Percentiles rank a stretch among this genome's conserved stretches.
phyloP scores from a whole-genome alignment of 306 rosid species.

The Lathyrus sativus region DNA sequence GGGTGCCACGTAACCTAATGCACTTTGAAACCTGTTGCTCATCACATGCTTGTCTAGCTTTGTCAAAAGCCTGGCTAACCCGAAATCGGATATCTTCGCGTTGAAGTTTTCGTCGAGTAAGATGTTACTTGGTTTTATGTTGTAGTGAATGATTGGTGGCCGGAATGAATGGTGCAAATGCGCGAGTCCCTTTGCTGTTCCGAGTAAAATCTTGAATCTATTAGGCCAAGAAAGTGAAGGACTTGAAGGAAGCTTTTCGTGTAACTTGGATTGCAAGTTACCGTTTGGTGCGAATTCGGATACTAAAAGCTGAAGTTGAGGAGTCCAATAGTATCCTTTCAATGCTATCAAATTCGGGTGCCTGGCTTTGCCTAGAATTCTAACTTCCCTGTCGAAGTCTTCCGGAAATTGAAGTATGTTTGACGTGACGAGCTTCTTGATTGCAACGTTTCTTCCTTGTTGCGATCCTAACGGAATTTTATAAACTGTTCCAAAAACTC shows the following conservation, averaged over 20 bases:
- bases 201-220: constrained; percentile 70
- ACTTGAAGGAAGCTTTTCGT: constrained; percentile 60
- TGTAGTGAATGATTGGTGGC: constrained; percentile 77
- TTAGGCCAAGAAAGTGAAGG: constrained; percentile 71
- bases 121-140: constrained; percentile 82
- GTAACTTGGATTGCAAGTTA: constrained; percentile 69
- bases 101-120: constrained; percentile 63
- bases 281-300: constrained; percentile 72
- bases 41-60: constrained; percentile 67
- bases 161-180: constrained; percentile 69
- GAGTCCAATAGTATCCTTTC: constrained; percentile 84
- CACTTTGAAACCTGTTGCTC: constrained; percentile 73
- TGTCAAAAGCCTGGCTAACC: constrained; percentile 65
- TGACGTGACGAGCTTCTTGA: constrained; percentile 70
- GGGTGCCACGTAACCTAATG: constrained; percentile 81
- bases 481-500: constrained; percentile 88
- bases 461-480: constrained; percentile 65
- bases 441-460: constrained; percentile 66
- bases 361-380: constrained; percentile 66
- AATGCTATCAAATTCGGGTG: constrained; percentile 67
- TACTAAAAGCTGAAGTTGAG: constrained; percentile 66
- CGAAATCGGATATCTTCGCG: constrained; percentile 75
- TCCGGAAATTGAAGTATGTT: constrained; percentile 65
- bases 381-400: constrained; percentile 77
- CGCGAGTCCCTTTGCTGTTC: constrained; percentile 77